Percentiles rank a stretch among this genome's conserved stretches.
Evolutionary conservation across 768 basidiomycete genomes (phyloP).

Genomic region (Agrocybe praecox): DNA sequence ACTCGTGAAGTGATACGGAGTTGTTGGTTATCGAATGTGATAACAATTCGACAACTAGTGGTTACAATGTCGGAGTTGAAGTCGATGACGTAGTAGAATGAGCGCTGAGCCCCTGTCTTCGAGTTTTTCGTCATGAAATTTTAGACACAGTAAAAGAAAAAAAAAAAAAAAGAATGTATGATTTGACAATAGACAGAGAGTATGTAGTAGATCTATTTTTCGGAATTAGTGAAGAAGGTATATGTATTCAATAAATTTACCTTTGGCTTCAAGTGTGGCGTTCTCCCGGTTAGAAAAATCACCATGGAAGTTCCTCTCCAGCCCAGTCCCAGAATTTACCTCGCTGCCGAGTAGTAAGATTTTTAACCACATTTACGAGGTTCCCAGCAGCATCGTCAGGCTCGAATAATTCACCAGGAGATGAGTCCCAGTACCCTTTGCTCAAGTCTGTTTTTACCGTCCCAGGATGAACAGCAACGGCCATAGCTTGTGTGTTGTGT

Average conservation of each 20-base stretch:
- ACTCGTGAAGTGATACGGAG: too few species aligned
- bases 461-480: slow-evolving; percentile 60
- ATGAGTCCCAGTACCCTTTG: slow-evolving; percentile 51
- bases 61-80: too few species aligned
- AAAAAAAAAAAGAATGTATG: too few species aligned
- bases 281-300: background rate
- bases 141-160: too few species aligned
- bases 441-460: slow-evolving; percentile 64
- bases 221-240: background rate
- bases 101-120: too few species aligned
- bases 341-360: slow-evolving; percentile 39
- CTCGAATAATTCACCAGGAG: slow-evolving; percentile 44
- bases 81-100: too few species aligned
- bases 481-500: slow-evolving; percentile 49
- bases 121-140: too few species aligned
- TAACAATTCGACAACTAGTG: too few species aligned
- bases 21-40: too few species aligned
- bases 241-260: background rate
- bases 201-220: too few species aligned
- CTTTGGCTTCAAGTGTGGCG: background rate
- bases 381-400: slow-evolving; percentile 51
- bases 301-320: slow-evolving; percentile 49
- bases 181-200: too few species aligned
- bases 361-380: slow-evolving; percentile 46
- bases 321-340: slow-evolving; percentile 63